A percentile compares a stretch with the other conserved stretches of the same genome.
phyloP scores from a whole-genome alignment of 352 stramenopile genomes.

The Phytophthora capsici region DNA sequence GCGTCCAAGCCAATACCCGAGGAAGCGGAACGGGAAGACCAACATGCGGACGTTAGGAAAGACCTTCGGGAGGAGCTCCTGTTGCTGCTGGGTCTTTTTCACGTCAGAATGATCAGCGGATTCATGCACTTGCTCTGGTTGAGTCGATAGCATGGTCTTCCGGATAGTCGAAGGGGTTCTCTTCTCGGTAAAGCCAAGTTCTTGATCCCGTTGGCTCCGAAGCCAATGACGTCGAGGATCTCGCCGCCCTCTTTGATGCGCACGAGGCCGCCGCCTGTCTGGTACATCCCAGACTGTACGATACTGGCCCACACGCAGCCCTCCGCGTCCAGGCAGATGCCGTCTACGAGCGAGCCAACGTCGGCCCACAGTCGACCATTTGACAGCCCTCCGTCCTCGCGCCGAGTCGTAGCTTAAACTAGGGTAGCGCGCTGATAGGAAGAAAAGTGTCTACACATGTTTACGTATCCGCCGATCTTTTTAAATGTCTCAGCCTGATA shows the following conservation, averaged over 20 bases:
- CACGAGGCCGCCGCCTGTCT: conserved; percentile 45
- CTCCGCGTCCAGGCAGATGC: conserved; percentile 64
- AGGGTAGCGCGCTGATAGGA: too few relatives aligned
- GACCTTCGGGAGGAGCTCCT: conserved; percentile 35
- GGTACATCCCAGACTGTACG: conserved; percentile 52
- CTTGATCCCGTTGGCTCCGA: conserved; percentile 54
- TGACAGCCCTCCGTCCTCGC: too few relatives aligned
- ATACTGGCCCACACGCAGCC: conserved; percentile 63
- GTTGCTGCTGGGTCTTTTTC: conserved; percentile 7
- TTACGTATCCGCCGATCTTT: too few relatives aligned
- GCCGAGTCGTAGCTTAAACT: too few relatives aligned
- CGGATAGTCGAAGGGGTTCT: neutral
- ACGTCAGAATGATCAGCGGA: neutral
- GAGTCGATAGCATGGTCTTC: neutral
- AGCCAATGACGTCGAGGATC: conserved; percentile 51
- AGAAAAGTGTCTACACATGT: too few relatives aligned
- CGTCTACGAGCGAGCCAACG: conserved; percentile 49
- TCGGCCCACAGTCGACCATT: conserved; percentile 58
- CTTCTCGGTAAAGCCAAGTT: conserved; percentile 15
- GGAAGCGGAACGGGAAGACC: conserved; percentile 43
- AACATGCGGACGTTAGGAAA: conserved; percentile 39
- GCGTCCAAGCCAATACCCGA: conserved; percentile 39
- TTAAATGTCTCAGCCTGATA: too few relatives aligned
- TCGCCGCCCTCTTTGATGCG: conserved; percentile 58
- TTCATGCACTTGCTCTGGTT: conserved; percentile 14